Conservation (phyloP, 176 grass and related monocot genomes). For the Raddia guianensis region DNA sequence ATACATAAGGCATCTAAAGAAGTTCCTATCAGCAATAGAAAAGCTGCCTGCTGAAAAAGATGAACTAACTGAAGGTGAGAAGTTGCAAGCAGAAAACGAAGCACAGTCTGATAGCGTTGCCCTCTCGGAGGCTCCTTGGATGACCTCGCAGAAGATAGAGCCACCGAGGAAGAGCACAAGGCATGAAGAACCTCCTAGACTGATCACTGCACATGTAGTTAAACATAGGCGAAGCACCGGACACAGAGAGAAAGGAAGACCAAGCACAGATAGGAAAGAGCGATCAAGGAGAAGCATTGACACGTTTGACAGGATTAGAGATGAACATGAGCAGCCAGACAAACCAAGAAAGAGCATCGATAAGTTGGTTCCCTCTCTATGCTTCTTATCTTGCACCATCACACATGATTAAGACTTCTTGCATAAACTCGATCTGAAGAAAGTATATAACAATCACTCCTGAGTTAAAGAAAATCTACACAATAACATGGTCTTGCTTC, state of each 20-base stretch:
- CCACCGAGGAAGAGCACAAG: constrained; percentile 45
- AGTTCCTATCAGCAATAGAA: constrained; percentile 67
- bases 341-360: constrained; percentile 97
- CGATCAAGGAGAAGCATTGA: constrained; percentile 78
- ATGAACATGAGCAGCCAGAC: constrained; percentile 52
- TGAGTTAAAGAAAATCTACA: not conserved
- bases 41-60: constrained; percentile 49
- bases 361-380: constrained; percentile 51
- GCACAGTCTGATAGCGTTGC: constrained; percentile 27
- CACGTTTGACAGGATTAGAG: constrained; percentile 40
- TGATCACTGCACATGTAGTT: constrained; percentile 38
- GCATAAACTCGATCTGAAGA: not conserved
- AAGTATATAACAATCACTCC: constrained; percentile 1
- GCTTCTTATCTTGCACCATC: constrained; percentile 10
- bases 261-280: constrained; percentile 52
- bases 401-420: not conserved
- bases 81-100: constrained; percentile 40
- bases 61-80: constrained; percentile 39
- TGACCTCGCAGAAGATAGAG: constrained; percentile 56
- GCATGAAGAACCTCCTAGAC: constrained; percentile 34
- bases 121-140: constrained; percentile 51
- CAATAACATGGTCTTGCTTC: not conserved
- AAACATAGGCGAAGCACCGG: constrained; percentile 61
- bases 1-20: constrained; percentile 78
- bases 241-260: constrained; percentile 54